phyloP scores from a whole-genome alignment of 257 asterid genomes.

The Striga asiatica region DNA sequence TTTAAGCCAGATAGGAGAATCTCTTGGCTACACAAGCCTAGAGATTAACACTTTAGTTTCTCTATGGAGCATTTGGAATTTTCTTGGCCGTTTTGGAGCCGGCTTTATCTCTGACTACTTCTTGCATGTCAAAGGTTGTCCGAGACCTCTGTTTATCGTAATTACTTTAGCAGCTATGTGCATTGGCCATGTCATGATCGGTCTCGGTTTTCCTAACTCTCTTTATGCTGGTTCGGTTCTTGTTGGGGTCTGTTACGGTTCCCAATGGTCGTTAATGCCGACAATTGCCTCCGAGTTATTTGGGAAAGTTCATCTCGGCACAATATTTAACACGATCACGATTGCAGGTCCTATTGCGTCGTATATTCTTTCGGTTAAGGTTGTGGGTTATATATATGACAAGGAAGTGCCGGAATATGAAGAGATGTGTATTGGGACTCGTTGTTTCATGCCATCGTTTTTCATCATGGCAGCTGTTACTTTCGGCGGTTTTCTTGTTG shows the following conservation, averaged over 20 bases:
- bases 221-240: conserved; percentile 56
- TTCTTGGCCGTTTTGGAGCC: conserved; percentile 76
- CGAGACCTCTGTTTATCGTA: conserved; percentile 60
- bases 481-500: conserved; percentile 54
- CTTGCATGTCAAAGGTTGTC: conserved; percentile 39
- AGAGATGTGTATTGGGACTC: conserved; percentile 50
- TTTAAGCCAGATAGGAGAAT: conserved; percentile 43
- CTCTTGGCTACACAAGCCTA: conserved; percentile 37
- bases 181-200: conserved; percentile 56
- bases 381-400: conserved; percentile 67
- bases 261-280: conserved; percentile 97
- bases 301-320: conserved; percentile 62
- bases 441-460: conserved; percentile 60
- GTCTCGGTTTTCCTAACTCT: conserved; percentile 55
- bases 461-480: conserved; percentile 59
- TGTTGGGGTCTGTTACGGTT: conserved; percentile 79
- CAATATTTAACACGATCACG: conserved; percentile 75
- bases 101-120: conserved; percentile 72
- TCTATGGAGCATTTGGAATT: conserved; percentile 92
- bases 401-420: conserved; percentile 31
- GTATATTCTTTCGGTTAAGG: conserved; percentile 61
- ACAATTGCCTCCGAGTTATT: conserved; percentile 67
- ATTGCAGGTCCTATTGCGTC: conserved; percentile 72
- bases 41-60: conserved; percentile 61
- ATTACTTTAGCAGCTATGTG: conserved; percentile 58